Percentiles rank a stretch among this genome's conserved stretches.
phyloP scores from a whole-genome alignment of 306 rosid species.

The Carpinus viminea region DNA sequence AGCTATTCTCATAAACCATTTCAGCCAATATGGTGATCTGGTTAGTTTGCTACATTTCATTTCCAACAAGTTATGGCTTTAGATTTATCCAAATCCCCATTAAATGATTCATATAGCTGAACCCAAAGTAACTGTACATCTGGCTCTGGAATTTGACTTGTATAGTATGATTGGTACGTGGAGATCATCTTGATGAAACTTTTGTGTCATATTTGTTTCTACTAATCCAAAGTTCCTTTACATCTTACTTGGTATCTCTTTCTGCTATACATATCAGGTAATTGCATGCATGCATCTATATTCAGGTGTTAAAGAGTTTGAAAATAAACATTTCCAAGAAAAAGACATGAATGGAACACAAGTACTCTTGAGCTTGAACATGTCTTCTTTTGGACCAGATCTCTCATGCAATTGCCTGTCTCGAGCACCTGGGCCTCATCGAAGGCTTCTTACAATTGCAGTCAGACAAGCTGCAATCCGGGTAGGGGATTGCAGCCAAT shows the following conservation, averaged over 20 bases:
- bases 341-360: not conserved
- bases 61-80: not conserved
- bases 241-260: not conserved
- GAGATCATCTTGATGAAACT: not conserved
- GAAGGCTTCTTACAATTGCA: no score
- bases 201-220: not conserved
- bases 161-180: not conserved
- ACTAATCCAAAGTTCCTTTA: not conserved
- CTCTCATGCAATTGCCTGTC: no score
- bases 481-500: no score
- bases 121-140: not conserved
- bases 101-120: not conserved
- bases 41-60: not conserved
- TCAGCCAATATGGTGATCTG: slow-evolving; percentile 1
- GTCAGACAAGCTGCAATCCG: no score
- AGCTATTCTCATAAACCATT: not conserved
- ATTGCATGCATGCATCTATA: not conserved
- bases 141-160: not conserved
- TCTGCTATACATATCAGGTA: not conserved
- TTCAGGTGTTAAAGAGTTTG: not conserved
- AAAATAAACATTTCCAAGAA: not conserved
- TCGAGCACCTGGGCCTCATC: no score
- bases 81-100: not conserved
- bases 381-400: no score
- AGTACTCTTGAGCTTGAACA: not conserved